A percentile compares a stretch with the other conserved stretches of the same genome.
Evolutionary conservation across 805 yeast species (phyloP).

Genomic region (Zygotorulaspora danielsina): DNA sequence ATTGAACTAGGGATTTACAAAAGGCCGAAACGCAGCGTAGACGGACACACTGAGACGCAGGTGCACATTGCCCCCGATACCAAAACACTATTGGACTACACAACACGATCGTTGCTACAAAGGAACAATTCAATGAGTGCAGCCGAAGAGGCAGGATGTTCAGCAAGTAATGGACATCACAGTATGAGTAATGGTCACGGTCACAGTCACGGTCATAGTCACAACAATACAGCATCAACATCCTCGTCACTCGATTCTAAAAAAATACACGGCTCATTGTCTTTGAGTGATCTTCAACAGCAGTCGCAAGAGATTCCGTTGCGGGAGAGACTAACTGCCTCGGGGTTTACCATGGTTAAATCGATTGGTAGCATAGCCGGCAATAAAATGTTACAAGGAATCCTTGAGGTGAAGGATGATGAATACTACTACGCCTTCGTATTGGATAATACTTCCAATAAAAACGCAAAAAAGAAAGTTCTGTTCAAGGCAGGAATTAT

Average conservation of each 20-base stretch:
- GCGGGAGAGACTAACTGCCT: constrained; percentile 54
- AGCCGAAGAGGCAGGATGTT: constrained; percentile 9
- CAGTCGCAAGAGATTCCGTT: constrained; percentile 42
- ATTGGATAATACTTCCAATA: constrained; percentile 88
- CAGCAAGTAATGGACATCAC: constrained; percentile 5
- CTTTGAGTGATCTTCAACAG: constrained; percentile 33
- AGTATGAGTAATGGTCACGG: neutral
- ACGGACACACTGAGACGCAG: constrained; percentile 16
- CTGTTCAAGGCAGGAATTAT: constrained; percentile 52
- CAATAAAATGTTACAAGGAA: constrained; percentile 60
- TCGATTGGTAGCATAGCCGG: constrained; percentile 56
- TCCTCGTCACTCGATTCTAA: constrained; percentile 13
- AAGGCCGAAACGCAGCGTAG: constrained; percentile 23
- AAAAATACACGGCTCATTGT: constrained; percentile 34
- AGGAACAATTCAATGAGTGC: constrained; percentile 18
- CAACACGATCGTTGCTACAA: constrained; percentile 21
- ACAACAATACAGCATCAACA: constrained; percentile 17
- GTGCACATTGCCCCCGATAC: constrained; percentile 35
- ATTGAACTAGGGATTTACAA: constrained; percentile 42
- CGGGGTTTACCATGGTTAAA: constrained; percentile 48
- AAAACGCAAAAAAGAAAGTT: constrained; percentile 76
- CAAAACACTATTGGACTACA: constrained; percentile 25
- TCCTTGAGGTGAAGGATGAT: constrained; percentile 52
- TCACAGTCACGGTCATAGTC: neutral
- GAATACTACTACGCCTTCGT: constrained; percentile 78